phyloP scores from a whole-genome alignment of 306 rosid species.

The Crataegus laevigata region DNA sequence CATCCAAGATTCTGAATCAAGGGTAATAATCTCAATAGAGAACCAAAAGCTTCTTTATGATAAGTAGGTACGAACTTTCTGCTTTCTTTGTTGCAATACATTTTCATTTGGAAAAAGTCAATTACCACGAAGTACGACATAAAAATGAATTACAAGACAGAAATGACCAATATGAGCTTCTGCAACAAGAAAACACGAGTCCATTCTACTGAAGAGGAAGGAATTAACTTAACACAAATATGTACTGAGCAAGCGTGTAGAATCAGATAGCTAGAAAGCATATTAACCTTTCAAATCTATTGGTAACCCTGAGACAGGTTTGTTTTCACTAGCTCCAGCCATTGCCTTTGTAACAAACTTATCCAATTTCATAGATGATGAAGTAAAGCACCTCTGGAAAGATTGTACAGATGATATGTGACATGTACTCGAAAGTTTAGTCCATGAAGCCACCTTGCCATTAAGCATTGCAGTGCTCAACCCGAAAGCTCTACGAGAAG shows the following conservation, averaged over 20 bases:
- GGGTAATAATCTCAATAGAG: background rate
- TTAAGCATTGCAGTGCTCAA: constrained; percentile 25
- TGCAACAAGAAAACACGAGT: background rate
- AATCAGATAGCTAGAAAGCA: background rate
- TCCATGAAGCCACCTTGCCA: constrained; percentile 33
- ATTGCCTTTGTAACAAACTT: constrained; percentile 49
- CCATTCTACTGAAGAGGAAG: background rate
- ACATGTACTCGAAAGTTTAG: constrained; percentile 51
- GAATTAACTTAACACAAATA: background rate
- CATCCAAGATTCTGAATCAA: background rate
- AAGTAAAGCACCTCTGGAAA: constrained; percentile 29
- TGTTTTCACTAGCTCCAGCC: constrained; percentile 45
- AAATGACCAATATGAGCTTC: background rate
- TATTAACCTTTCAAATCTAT: constrained; percentile 69
- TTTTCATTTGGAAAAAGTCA: background rate
- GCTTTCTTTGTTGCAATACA: background rate
- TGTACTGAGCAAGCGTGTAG: background rate
- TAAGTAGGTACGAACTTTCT: background rate
- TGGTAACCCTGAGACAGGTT: constrained; percentile 61
- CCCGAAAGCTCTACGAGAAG: constrained; percentile 34
- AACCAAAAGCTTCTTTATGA: background rate
- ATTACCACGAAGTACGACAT: background rate
- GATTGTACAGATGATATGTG: constrained; percentile 46
- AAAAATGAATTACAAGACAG: background rate
- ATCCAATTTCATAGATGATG: constrained; percentile 28